phyloP scores from a whole-genome alignment of 768 basidiomycete species.

The Phanerodontia chrysosporium region DNA sequence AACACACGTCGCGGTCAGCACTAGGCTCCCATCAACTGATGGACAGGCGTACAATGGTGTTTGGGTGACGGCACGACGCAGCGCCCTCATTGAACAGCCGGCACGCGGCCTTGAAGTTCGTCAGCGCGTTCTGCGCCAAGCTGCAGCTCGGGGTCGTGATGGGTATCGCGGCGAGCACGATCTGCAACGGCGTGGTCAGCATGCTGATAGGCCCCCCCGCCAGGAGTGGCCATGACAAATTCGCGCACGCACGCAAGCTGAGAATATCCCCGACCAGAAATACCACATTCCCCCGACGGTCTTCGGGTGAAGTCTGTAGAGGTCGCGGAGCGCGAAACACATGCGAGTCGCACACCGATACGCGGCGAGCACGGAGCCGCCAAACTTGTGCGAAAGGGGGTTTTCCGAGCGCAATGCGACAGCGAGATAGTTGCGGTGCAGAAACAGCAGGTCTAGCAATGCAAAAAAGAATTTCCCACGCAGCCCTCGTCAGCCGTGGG shows the following conservation, averaged over 20 bases:
- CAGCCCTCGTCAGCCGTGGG: not conserved
- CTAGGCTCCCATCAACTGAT: not conserved
- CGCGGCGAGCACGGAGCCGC: constrained; percentile 40
- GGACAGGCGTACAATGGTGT: constrained; percentile 29
- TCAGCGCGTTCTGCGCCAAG: constrained; percentile 35
- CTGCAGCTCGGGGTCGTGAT: constrained; percentile 42
- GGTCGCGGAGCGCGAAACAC: constrained; percentile 34
- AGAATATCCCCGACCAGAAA: constrained; percentile 49
- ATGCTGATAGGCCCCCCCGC: too few relatives aligned
- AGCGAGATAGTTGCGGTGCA: constrained; percentile 43
- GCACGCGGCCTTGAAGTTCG: constrained; percentile 34
- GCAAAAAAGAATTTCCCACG: too few relatives aligned
- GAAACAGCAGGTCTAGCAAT: constrained; percentile 25
- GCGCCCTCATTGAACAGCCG: constrained; percentile 43
- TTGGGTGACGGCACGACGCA: constrained; percentile 31
- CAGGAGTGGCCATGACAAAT: not conserved
- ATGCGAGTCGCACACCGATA: constrained; percentile 41
- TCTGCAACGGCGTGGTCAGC: constrained; percentile 29
- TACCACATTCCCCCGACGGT: constrained; percentile 37
- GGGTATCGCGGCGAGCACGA: constrained; percentile 43
- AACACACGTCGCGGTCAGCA: too few relatives aligned
- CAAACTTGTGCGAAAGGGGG: constrained; percentile 42
- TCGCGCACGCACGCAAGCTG: constrained; percentile 47
- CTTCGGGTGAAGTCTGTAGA: constrained; percentile 34
- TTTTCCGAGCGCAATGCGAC: constrained; percentile 38